A percentile compares a stretch with the other conserved stretches of the same genome.
Conservation (phyloP, 2,329 filamentous ascomycete genomes). For the Fusarium floridanum region DNA sequence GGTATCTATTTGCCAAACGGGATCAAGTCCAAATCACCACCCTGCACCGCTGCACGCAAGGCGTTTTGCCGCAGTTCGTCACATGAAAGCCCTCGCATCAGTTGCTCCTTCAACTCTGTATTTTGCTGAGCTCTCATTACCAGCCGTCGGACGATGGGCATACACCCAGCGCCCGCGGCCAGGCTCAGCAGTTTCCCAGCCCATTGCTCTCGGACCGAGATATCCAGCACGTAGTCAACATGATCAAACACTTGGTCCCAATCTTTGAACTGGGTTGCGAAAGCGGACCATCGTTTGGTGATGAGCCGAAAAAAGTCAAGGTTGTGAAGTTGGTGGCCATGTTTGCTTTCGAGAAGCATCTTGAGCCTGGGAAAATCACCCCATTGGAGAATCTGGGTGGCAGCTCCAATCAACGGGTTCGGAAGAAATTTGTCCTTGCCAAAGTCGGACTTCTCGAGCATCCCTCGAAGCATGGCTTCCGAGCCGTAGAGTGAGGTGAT, state of each 20-base stretch:
- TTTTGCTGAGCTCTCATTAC: background rate
- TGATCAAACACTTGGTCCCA: constrained; percentile 9
- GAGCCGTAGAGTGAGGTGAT: constrained; percentile 52
- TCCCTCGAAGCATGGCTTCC: constrained; percentile 44
- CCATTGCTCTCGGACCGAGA: constrained; percentile 43
- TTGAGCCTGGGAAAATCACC: constrained; percentile 41
- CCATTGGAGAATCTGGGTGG: constrained; percentile 46
- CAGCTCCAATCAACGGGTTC: constrained; percentile 36
- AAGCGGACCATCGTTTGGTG: constrained; percentile 23
- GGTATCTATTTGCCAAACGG: background rate
- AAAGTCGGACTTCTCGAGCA: constrained; percentile 22
- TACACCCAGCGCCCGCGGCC: constrained; percentile 42
- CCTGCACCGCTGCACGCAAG: background rate
- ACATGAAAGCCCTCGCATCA: background rate
- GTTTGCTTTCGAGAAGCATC: constrained; percentile 24
- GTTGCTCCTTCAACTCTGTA: background rate
- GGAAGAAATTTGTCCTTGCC: constrained; percentile 2
- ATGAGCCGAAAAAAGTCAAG: constrained; percentile 31
- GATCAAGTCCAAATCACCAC: background rate
- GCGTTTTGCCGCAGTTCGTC: background rate
- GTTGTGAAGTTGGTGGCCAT: constrained; percentile 38
- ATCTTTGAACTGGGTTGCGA: background rate
- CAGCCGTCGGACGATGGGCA: constrained; percentile 32
- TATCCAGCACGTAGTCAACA: constrained; percentile 13
- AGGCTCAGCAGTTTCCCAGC: constrained; percentile 42